phyloP scores from a whole-genome alignment of 768 basidiomycete species.

The Boletus edulis region DNA sequence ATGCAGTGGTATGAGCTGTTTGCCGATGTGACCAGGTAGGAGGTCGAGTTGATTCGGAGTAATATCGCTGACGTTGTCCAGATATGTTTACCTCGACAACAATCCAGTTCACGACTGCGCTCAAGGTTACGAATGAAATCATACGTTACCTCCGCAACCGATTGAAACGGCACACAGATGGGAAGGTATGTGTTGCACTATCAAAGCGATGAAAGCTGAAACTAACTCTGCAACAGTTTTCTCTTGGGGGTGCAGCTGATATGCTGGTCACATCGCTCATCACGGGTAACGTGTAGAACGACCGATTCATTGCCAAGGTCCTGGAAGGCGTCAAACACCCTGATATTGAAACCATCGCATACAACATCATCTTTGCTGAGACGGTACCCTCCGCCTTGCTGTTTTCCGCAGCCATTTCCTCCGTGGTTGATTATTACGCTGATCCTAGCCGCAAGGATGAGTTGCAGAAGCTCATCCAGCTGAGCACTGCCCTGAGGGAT shows the following conservation, averaged over 20 bases:
- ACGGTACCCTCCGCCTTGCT: constrained; percentile 53
- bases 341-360: constrained; percentile 38
- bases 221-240: constrained; percentile 1
- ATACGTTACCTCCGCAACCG: constrained; percentile 22
- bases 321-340: constrained; percentile 2
- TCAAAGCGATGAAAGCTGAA: background rate
- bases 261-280: constrained; percentile 17
- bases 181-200: constrained; percentile 16
- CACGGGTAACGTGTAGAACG: constrained; percentile 24
- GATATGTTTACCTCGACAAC: constrained; percentile 37
- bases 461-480: constrained; percentile 36
- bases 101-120: constrained; percentile 32
- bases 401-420: constrained; percentile 54
- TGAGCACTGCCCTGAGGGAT: constrained; percentile 30
- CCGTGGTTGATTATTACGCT: constrained; percentile 62
- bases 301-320: constrained; percentile 16
- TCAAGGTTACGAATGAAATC: constrained; percentile 26
- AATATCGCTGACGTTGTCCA: constrained; percentile 9
- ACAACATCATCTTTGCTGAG: constrained; percentile 51
- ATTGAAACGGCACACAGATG: constrained; percentile 17
- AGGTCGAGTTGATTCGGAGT: background rate
- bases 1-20: constrained; percentile 48
- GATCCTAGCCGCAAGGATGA: constrained; percentile 34
- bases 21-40: constrained; percentile 41
- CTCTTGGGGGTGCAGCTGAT: constrained; percentile 23